Evolutionary conservation across 176 grass and related monocot species (phyloP).

Genomic region (Calamus simplicifolius): DNA sequence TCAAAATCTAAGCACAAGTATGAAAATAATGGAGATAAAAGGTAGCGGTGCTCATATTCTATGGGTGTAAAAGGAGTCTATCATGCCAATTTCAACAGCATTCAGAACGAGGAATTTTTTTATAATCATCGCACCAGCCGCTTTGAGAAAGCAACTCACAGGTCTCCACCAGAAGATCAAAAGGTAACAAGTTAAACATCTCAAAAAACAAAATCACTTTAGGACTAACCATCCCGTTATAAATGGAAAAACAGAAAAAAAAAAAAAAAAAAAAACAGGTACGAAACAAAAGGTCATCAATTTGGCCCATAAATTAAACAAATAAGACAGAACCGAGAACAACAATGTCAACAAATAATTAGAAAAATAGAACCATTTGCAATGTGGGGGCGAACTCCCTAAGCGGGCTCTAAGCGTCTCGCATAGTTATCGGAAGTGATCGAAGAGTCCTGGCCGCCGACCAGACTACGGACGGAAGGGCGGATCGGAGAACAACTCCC

Average conservation of each 20-base stretch:
- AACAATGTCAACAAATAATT: not conserved
- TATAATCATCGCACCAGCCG: slow-evolving; percentile 30
- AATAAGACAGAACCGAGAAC: not conserved
- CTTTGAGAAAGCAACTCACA: too few relatives aligned
- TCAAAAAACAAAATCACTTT: too few relatives aligned
- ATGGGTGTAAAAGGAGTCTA: slow-evolving; percentile 29
- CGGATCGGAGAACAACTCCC: slow-evolving; percentile 7
- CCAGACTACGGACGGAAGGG: not conserved
- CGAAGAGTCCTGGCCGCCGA: slow-evolving; percentile 4
- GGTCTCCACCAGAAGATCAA: not conserved
- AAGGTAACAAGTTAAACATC: too few relatives aligned
- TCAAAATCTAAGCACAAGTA: too few relatives aligned
- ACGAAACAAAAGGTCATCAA: slow-evolving; percentile 78
- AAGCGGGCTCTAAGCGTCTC: slow-evolving; percentile 31
- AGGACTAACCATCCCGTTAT: too few relatives aligned
- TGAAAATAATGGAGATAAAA: too few relatives aligned
- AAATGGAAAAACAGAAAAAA: not conserved
- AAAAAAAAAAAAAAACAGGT: too few relatives aligned
- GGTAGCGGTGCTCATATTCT: slow-evolving; percentile 29
- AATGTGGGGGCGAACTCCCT: slow-evolving; percentile 13
- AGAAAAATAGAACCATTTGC: not conserved
- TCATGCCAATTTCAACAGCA: slow-evolving; percentile 16
- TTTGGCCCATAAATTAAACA: not conserved
- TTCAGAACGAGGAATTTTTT: slow-evolving; percentile 37
- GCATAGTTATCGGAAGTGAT: slow-evolving; percentile 18